Evolutionary conservation across 805 yeast species (phyloP).

Genomic region (Clavispora santaluciae): DNA sequence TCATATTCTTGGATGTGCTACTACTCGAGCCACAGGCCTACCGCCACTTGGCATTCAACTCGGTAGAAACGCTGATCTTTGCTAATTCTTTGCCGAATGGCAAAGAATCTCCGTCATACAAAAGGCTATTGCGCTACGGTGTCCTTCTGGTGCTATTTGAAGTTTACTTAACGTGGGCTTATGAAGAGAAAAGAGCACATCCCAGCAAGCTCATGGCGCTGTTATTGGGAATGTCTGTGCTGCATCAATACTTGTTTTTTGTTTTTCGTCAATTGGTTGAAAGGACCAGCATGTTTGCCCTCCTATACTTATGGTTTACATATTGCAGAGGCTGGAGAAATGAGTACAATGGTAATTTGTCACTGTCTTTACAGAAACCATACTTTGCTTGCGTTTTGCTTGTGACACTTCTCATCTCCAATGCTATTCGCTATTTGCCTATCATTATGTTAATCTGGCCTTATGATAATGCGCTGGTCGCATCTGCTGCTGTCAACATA

Average conservation of each 20-base stretch:
- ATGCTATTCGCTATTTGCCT: conserved; percentile 80
- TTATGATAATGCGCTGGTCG: conserved; percentile 68
- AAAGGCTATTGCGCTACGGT: conserved; percentile 40
- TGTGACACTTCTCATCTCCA: conserved; percentile 67
- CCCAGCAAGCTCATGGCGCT: conserved; percentile 22
- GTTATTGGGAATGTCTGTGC: conserved; percentile 31
- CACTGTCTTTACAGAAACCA: conserved; percentile 25
- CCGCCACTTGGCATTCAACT: conserved; percentile 79
- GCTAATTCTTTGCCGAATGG: conserved; percentile 3
- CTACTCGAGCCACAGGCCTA: conserved; percentile 84
- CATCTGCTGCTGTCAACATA: conserved; percentile 53
- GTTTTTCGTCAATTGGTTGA: conserved; percentile 48
- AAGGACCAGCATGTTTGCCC: conserved; percentile 35
- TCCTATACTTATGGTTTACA: conserved; percentile 26
- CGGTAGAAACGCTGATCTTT: conserved; percentile 31
- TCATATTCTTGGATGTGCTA: conserved; percentile 77
- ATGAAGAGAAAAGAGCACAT: conserved; percentile 59
- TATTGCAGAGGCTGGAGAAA: conserved; percentile 19
- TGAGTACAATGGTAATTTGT: conserved; percentile 14
- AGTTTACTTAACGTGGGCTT: conserved; percentile 88
- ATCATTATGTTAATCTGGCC: conserved; percentile 96
- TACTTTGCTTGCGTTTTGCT: conserved; percentile 46
- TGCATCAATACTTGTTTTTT: conserved; percentile 54
- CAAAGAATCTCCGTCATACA: conserved; percentile 16
- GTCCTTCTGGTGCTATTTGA: conserved; percentile 72